These are phyloP conservation scores for Beauveria bassiana DNA, from an alignment of 2,329 filamentous ascomycete genomes.

Conservation along the genomic window DNA sequence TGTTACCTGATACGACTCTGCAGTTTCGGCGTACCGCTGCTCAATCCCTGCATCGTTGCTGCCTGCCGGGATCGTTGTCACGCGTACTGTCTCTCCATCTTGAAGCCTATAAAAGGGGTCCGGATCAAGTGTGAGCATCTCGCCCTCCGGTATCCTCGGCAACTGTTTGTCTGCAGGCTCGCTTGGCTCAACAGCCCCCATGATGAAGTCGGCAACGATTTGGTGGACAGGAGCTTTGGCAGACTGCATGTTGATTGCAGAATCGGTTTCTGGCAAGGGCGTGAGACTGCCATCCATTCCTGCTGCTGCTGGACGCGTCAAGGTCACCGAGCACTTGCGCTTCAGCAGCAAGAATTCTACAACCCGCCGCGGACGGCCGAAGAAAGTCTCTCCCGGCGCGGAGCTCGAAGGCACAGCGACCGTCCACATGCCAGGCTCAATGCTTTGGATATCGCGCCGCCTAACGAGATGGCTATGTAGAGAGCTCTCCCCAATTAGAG, in stretches of 20 bases:
- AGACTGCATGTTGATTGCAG: background rate
- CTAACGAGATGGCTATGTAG: background rate
- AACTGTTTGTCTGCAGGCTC: background rate
- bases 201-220: background rate
- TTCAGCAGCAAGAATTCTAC: conserved; percentile 4
- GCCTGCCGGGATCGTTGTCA: background rate
- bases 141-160: background rate
- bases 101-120: background rate
- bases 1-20: background rate
- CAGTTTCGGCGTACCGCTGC: background rate
- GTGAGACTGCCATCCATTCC: background rate
- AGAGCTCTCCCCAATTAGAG: background rate
- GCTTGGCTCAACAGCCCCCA: background rate
- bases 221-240: background rate
- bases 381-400: too few species aligned
- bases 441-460: background rate
- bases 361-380: background rate
- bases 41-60: background rate
- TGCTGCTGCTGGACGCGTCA: background rate
- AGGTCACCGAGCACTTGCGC: background rate
- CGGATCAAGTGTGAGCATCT: background rate
- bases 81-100: background rate
- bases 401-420: background rate
- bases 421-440: conserved; percentile 5
- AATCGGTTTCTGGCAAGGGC: background rate